These are phyloP conservation scores for Monoraphidium neglectum DNA, from an alignment of 139 green algal genomes.

Conservation along the genomic window DNA sequence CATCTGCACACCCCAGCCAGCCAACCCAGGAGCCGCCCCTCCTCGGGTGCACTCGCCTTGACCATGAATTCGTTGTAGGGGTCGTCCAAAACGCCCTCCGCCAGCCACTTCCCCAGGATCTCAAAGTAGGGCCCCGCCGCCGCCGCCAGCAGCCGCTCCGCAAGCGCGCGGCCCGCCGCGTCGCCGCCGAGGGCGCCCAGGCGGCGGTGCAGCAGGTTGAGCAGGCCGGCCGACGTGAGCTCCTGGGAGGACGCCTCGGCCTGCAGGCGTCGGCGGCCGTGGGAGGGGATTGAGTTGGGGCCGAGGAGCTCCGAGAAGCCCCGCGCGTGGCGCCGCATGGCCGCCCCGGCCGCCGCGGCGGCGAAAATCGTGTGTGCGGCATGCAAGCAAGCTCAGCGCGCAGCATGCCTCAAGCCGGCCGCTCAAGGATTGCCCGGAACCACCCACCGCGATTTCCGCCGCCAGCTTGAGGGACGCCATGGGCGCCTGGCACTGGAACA, in stretches of 20 bases:
- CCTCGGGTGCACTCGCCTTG: conserved; percentile 35
- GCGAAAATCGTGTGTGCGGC: background rate
- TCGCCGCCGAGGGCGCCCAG: conserved; percentile 53
- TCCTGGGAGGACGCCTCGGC: conserved; percentile 9
- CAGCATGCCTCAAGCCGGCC: conserved; percentile 8
- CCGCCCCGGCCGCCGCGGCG: too few relatives aligned
- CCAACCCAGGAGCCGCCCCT: background rate
- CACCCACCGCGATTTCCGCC: conserved; percentile 62
- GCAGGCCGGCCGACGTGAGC: conserved; percentile 46
- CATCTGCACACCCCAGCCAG: too few relatives aligned
- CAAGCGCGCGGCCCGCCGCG: conserved; percentile 43
- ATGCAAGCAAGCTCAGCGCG: background rate
- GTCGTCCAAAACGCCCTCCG: conserved; percentile 78
- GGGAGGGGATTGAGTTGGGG: background rate
- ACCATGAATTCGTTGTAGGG: conserved; percentile 93
- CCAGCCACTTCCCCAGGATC: conserved; percentile 84
- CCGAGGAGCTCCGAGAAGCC: background rate
- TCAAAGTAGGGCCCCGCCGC: conserved; percentile 79
- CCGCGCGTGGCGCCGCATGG: background rate
- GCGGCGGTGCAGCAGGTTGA: conserved; percentile 71
- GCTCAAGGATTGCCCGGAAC: conserved; percentile 25
- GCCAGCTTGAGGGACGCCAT: conserved; percentile 67
- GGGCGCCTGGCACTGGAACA: conserved; percentile 79
- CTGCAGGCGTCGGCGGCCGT: background rate
- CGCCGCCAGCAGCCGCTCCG: conserved; percentile 70